These are phyloP conservation scores for Claviceps capensis DNA, from an alignment of 2,329 filamentous ascomycete genomes.

Conservation along the genomic window DNA sequence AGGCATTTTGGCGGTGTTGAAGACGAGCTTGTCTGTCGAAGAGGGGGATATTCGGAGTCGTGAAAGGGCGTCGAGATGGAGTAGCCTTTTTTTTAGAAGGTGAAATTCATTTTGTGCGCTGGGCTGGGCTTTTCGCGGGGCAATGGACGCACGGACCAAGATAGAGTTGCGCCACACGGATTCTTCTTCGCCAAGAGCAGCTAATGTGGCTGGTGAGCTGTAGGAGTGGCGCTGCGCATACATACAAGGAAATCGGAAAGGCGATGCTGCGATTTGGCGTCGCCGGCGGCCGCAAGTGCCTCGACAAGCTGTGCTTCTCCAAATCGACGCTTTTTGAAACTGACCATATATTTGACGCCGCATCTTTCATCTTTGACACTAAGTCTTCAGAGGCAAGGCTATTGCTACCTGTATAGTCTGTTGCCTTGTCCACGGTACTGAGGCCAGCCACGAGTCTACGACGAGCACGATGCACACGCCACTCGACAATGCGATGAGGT, in stretches of 20 bases:
- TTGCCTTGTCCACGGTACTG: not conserved
- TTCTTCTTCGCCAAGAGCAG: no score
- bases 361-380: no score
- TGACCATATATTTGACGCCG: no score
- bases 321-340: no score
- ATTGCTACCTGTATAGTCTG: not conserved
- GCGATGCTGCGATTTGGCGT: not conserved
- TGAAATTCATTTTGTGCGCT: constrained; percentile 6
- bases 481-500: constrained; percentile 54
- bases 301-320: no score
- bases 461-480: constrained; percentile 48
- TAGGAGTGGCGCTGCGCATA: not conserved
- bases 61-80: not conserved
- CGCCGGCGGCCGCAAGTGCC: not conserved
- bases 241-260: not conserved
- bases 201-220: not conserved
- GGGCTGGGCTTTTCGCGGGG: constrained; percentile 8
- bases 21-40: constrained; percentile 11
- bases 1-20: constrained; percentile 72
- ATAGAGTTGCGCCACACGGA: not conserved
- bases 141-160: constrained; percentile 11
- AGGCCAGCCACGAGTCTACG: not conserved
- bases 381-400: not conserved
- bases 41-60: constrained; percentile 9
- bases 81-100: not conserved